Evolutionary conservation across 2,329 filamentous ascomycete species (phyloP), one percentile per base, ranked within the genome.

Genomic region (Diaporthe caulivora): DNA sequence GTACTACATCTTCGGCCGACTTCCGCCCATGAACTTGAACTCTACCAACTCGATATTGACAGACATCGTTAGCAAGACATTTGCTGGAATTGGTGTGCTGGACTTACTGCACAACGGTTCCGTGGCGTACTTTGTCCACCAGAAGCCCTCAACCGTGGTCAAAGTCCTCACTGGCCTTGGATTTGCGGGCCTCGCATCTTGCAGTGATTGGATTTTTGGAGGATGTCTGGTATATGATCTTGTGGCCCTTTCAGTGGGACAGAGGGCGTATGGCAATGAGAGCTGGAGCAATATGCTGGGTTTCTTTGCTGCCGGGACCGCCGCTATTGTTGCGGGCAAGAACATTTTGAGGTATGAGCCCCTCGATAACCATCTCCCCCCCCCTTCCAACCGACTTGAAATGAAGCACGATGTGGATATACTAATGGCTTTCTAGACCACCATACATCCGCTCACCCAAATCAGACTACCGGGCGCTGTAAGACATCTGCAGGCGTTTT

Each of bases 181-280:
- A 0, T 91, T 91, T 73, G 88, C 84, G 0, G 80, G 85, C 0
- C 80, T 85, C 21, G 87, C 86, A 2, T 83, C 83, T 13, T 76
- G 80, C 47, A 90, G 88, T 76, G 89, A 91, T 78, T 91, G 88
- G 88, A 90, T 91, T 69, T 87, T 91, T 67, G 89, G 89, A 0
- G 87, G 86, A 0, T 90, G 89, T 77, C 78, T 91, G 74, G 88
- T 89, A 0, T 91, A 91, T 78, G 88, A 91, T 78, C 82, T 91
- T 24, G 81, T 90, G 18, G 88, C 86, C 10, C 77, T 91, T 75
- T 82, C 83, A 40, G 85, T 89, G 0, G 89, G 89, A 1, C 89
- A 91, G 80, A 82, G 82, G 10, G 82, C 80, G 5, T 83, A 84
- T 70, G 82, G 78, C 1, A 81, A 85, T 49, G 75, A 76, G 9